Evolutionary conservation across 805 yeast species (phyloP), one percentile per base, ranked within the genome.

Genomic region (Komagataella ulmi): DNA sequence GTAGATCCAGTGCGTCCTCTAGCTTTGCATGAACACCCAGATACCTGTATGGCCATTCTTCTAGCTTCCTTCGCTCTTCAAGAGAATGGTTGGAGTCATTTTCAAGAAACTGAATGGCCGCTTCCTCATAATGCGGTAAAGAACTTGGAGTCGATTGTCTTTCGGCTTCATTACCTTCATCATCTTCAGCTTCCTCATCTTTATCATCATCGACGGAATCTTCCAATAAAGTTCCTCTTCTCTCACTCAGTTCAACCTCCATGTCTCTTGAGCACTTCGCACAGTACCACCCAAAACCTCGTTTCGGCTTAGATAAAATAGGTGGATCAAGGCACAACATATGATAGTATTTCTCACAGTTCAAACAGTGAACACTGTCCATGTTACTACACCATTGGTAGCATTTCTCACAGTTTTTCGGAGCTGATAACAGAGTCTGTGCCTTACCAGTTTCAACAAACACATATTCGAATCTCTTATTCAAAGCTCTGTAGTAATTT

Each of bases 271-370:
- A 73, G 67, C 97, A 89, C 4, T 70, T 63, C 24, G 87, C 90
- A 70, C 97, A 89, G 23, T 88, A 76, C 97, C 97, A 90, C 7
- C 88, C 86, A 61, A 88, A 85, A 1, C 96, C 96, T 53, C 95
- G 69, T 47, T 86, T 81, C 1, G 96, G 97, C 59, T 86, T 86
- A 55, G 78, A 77, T 50, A 77, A 63, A 45, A 88, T 65, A 1
- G 97, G 97, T 1, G 97, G 97, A 54, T 84, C 87, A 49, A 89
- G 75, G 60, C 98, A 90, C 44, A 80, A 71, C 79, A 89, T 77
- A 67, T 90, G 98, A 57, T 81, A 88, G 53, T 71, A 71, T 17
- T 75, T 73, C 10, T 73, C 71, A 64, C 98, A 90, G 50, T 75
- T 83, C n/a, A 85, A 85, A 67, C 98, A 90, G 55, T 73, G 76